Evolutionary conservation across 192 early-diverging fungal genomes (phyloP).

Genomic region (Umbelopsis sp.): DNA sequence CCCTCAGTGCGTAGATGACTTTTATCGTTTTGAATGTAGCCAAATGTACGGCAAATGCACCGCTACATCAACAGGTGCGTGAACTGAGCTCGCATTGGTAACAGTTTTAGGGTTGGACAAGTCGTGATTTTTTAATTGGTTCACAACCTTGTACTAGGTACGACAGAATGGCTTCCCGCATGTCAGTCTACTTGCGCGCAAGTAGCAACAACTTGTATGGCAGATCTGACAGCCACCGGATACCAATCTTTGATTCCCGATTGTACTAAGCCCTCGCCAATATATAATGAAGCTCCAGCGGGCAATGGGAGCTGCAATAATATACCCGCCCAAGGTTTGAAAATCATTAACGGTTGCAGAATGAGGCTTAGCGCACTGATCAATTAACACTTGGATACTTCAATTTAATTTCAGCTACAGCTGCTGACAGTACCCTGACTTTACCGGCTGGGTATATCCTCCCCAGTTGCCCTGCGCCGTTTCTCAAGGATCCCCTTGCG

Average conservation of each 20-base stretch:
- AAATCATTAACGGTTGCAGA: not conserved
- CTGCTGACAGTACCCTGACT: slow-evolving; percentile 25
- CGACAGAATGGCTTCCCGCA: slow-evolving; percentile 25
- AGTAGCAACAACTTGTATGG: slow-evolving; percentile 21
- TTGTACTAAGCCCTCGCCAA: slow-evolving; percentile 30
- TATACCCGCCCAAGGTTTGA: slow-evolving; percentile 20
- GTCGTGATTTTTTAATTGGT: not conserved
- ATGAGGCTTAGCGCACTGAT: not conserved
- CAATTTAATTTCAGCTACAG: not conserved
- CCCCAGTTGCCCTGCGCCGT: slow-evolving; percentile 41
- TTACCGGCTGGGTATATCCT: slow-evolving; percentile 25
- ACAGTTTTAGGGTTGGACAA: not conserved
- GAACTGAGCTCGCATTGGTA: no score
- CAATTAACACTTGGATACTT: not conserved
- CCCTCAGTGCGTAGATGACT: slow-evolving; percentile 28
- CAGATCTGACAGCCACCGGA: slow-evolving; percentile 27
- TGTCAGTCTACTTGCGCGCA: slow-evolving; percentile 42
- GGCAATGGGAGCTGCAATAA: slow-evolving; percentile 14
- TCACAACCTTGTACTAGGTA: slow-evolving; percentile 13
- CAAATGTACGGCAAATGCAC: slow-evolving; percentile 31
- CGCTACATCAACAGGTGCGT: not conserved
- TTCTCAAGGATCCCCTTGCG: slow-evolving; percentile 40
- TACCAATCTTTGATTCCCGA: slow-evolving; percentile 25
- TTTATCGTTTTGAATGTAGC: slow-evolving; percentile 36
- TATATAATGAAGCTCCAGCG: not conserved